A percentile compares a stretch with the other conserved stretches of the same genome.
phyloP scores from a whole-genome alignment of 768 basidiomycete species.

The Suillus sp. region DNA sequence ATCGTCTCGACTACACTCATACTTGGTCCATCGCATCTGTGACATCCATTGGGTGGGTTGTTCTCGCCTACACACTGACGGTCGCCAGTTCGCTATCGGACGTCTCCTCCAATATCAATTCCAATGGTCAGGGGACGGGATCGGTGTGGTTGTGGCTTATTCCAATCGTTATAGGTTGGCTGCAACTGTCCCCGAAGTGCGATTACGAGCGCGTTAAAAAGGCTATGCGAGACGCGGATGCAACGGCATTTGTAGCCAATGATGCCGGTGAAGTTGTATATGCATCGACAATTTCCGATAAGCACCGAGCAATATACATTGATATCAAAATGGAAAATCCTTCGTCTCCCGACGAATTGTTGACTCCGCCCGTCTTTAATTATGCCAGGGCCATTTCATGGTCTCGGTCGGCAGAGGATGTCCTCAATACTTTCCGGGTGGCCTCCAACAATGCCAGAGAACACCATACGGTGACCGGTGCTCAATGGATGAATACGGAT shows the following conservation, averaged over 20 bases:
- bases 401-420: constrained; percentile 17
- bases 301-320: constrained; percentile 8
- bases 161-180: constrained; percentile 43
- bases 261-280: constrained; percentile 4
- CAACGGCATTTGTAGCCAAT: constrained; percentile 26
- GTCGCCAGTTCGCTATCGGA: constrained; percentile 32
- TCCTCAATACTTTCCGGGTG: neutral
- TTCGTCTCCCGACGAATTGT: constrained; percentile 27
- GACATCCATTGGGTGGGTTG: constrained; percentile 45
- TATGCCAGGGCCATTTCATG: constrained; percentile 28
- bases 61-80: constrained; percentile 45
- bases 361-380: constrained; percentile 28
- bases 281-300: constrained; percentile 3
- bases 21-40: constrained; percentile 44
- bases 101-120: constrained; percentile 25
- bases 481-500: constrained; percentile 9
- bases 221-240: constrained; percentile 35
- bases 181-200: constrained; percentile 43
- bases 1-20: constrained; percentile 39
- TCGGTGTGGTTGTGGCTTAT: constrained; percentile 48
- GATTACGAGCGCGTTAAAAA: constrained; percentile 33
- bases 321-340: neutral
- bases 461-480: constrained; percentile 14
- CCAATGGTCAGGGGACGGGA: constrained; percentile 41
- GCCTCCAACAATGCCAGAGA: constrained; percentile 16